Evolutionary conservation across 805 yeast genomes (phyloP).

Genomic region (Ogataea allantospora): DNA sequence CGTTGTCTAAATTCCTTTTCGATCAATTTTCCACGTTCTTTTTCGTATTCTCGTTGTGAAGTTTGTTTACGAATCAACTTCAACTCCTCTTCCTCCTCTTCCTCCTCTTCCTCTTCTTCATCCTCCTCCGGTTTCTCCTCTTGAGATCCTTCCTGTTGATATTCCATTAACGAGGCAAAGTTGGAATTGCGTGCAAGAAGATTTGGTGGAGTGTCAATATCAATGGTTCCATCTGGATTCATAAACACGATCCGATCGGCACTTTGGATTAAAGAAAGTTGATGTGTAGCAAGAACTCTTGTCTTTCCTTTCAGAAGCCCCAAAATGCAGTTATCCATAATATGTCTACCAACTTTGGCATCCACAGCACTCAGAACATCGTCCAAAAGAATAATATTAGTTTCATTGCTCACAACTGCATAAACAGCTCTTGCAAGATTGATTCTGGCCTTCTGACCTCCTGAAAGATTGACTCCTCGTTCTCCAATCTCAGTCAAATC

Average conservation of each 20-base stretch:
- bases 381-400: slow-evolving; percentile 59
- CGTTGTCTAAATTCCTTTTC: slow-evolving; percentile 58
- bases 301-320: slow-evolving; percentile 60
- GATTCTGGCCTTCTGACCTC: slow-evolving; percentile 84
- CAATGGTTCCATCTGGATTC: slow-evolving; percentile 60
- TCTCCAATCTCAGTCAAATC: slow-evolving; percentile 83
- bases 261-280: slow-evolving; percentile 62
- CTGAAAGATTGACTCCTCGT: slow-evolving; percentile 78
- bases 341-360: slow-evolving; percentile 61
- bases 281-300: slow-evolving; percentile 80
- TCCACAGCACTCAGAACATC: slow-evolving; percentile 73
- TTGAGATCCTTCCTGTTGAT: slow-evolving; percentile 32
- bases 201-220: slow-evolving; percentile 59
- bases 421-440: slow-evolving; percentile 70
- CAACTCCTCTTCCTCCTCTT: slow-evolving; percentile 16
- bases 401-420: slow-evolving; percentile 36
- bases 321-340: slow-evolving; percentile 57
- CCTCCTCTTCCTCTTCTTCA: slow-evolving; percentile 20
- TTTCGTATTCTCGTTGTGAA: slow-evolving; percentile 15
- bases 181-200: slow-evolving; percentile 29
- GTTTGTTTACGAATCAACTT: slow-evolving; percentile 17
- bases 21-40: slow-evolving; percentile 38
- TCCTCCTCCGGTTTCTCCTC: slow-evolving; percentile 28
- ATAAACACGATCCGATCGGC: slow-evolving; percentile 73
- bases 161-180: background rate